phyloP scores from a whole-genome alignment of 2,329 filamentous ascomycete genomes.

The Penicillium hordei region DNA sequence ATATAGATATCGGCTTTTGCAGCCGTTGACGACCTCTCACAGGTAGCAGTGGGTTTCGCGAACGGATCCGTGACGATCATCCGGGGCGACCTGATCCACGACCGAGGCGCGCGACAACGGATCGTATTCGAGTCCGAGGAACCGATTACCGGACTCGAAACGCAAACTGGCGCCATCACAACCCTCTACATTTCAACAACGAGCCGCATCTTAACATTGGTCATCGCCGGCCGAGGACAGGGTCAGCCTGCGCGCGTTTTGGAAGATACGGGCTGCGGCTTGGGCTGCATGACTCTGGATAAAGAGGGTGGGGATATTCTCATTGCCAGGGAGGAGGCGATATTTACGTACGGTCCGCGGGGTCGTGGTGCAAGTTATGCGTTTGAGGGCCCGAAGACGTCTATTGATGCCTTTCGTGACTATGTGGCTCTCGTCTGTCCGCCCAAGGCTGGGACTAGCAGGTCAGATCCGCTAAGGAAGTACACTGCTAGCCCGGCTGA shows the following conservation, averaged over 20 bases:
- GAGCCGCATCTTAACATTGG: slow-evolving; percentile 78
- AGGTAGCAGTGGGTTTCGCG: slow-evolving; percentile 91
- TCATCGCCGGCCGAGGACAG: slow-evolving; percentile 84
- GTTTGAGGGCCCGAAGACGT: slow-evolving; percentile 86
- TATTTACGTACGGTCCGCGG: slow-evolving; percentile 87
- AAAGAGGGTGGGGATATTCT: slow-evolving; percentile 77
- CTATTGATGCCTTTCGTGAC: slow-evolving; percentile 75
- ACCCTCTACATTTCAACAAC: slow-evolving; percentile 93
- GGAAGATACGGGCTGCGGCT: slow-evolving; percentile 83
- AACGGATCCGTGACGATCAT: slow-evolving; percentile 94
- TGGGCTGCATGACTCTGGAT: slow-evolving; percentile 94
- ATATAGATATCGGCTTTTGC: slow-evolving; percentile 73
- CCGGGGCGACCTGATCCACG: slow-evolving; percentile 89
- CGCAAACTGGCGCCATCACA: slow-evolving; percentile 63
- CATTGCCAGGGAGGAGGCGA: slow-evolving; percentile 89
- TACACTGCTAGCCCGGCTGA: slow-evolving; percentile 74
- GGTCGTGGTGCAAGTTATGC: slow-evolving; percentile 85
- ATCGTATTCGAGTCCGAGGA: slow-evolving; percentile 97
- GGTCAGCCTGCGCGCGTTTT: slow-evolving; percentile 83
- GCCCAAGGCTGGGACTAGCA: slow-evolving; percentile 58
- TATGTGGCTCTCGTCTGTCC: slow-evolving; percentile 87
- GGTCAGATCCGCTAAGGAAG: slow-evolving; percentile 64
- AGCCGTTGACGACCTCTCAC: slow-evolving; percentile 81
- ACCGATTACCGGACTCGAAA: slow-evolving; percentile 87
- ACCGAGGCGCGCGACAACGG: slow-evolving; percentile 88